A percentile compares a stretch with the other conserved stretches of the same genome.
These are phyloP conservation scores for Phlyctochytrium arcticum DNA, from an alignment of 192 early-diverging fungal species.

Conservation along the genomic window DNA sequence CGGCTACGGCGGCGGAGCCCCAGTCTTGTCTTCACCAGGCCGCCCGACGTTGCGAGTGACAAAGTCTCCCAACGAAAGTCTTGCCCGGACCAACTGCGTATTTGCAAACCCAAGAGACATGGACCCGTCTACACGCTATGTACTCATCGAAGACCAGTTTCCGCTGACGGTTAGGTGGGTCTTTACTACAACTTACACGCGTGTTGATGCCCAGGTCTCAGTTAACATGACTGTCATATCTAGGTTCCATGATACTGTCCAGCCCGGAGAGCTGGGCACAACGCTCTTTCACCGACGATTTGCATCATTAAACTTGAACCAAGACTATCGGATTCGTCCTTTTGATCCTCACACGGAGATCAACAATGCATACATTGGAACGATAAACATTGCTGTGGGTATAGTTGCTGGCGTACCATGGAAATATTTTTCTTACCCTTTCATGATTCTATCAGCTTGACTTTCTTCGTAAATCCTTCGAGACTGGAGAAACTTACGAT, in stretches of 20 bases:
- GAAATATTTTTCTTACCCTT: too few species aligned
- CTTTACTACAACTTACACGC: too few species aligned
- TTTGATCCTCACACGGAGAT: slow-evolving; percentile 57
- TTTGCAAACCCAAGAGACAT: slow-evolving; percentile 71
- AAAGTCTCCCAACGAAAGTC: slow-evolving; percentile 35
- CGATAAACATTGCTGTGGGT: too few species aligned
- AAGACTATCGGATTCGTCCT: slow-evolving; percentile 57
- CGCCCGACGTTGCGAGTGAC: slow-evolving; percentile 16
- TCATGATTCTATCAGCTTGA: slow-evolving; percentile 22
- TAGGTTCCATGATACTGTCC: slow-evolving; percentile 39
- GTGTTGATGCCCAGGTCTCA: too few species aligned
- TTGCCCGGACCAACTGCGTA: slow-evolving; percentile 71
- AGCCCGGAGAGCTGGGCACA: slow-evolving; percentile 48
- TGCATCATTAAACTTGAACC: slow-evolving; percentile 60
- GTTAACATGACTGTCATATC: too few species aligned
- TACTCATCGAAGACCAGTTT: slow-evolving; percentile 72
- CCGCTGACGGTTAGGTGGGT: slow-evolving; percentile 76
- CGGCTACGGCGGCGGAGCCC: neutral
- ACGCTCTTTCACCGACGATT: slow-evolving; percentile 59
- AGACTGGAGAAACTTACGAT: slow-evolving; percentile 13
- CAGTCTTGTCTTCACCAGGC: neutral
- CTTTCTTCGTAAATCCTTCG: slow-evolving; percentile 4
- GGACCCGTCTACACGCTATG: slow-evolving; percentile 60
- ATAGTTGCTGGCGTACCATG: too few species aligned
- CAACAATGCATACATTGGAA: slow-evolving; percentile 41